These are phyloP conservation scores for Pseudotulostoma volvatum DNA, from an alignment of 495 filamentous ascomycete species.

Conservation along the genomic window DNA sequence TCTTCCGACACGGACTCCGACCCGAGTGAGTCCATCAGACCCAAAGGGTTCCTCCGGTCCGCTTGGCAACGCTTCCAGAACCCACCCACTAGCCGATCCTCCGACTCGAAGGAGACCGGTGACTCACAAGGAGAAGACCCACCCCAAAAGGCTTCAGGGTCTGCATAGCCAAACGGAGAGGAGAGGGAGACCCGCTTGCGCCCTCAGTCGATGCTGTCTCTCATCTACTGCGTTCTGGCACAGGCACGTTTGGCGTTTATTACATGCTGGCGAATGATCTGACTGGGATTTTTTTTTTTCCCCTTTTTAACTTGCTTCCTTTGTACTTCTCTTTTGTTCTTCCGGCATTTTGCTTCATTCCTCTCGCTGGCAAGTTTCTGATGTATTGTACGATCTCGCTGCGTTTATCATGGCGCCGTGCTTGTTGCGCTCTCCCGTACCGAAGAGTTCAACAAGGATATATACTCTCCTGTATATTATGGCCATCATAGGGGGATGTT, in stretches of 20 bases:
- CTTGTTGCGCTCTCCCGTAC: no score
- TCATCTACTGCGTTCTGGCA: no score
- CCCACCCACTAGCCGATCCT: slow-evolving; percentile 33
- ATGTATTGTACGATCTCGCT: no score
- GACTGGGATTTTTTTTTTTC: no score
- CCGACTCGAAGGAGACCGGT: slow-evolving; percentile 17
- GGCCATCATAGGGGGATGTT: no score
- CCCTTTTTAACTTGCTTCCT: not conserved
- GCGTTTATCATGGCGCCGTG: no score
- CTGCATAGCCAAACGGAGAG: slow-evolving; percentile 5
- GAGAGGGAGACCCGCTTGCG: not conserved
- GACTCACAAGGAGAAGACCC: slow-evolving; percentile 29
- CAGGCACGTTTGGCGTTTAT: no score
- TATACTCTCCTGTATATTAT: no score
- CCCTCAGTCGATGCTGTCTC: not conserved
- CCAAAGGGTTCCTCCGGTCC: slow-evolving; percentile 74
- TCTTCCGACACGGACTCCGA: slow-evolving; percentile 1
- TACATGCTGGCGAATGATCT: no score
- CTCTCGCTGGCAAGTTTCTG: slow-evolving; percentile 6
- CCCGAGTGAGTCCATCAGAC: slow-evolving; percentile 37
- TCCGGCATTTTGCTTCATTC: slow-evolving; percentile 2
- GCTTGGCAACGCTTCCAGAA: slow-evolving; percentile 80
- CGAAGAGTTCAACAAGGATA: no score
- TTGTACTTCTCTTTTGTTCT: not conserved
- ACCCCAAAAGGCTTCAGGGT: slow-evolving; percentile 44